phyloP scores from a whole-genome alignment of 805 yeast genomes.

The Yarrowia divulgata region DNA sequence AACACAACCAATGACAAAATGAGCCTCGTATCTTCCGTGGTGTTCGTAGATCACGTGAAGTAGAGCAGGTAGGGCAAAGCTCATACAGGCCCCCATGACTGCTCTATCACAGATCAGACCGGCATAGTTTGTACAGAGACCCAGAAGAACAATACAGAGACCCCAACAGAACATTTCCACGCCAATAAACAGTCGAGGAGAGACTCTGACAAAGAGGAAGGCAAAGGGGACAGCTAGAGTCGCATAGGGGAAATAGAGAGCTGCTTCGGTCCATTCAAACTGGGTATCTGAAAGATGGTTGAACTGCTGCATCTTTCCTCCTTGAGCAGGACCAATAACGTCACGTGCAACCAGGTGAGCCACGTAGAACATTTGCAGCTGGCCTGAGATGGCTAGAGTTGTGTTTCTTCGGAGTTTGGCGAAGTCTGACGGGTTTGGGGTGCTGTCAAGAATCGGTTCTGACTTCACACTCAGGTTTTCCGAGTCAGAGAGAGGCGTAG shows the following conservation, averaged over 20 bases:
- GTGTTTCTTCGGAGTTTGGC: background rate
- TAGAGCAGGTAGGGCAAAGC: background rate
- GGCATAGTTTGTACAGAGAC: slow-evolving; percentile 10
- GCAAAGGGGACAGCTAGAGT: background rate
- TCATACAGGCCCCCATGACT: slow-evolving; percentile 1
- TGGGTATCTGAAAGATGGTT: background rate
- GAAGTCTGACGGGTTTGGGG: background rate
- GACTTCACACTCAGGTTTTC: background rate
- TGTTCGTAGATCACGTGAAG: slow-evolving; percentile 6
- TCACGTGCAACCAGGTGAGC: slow-evolving; percentile 11
- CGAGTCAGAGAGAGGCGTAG: background rate
- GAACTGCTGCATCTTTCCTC: slow-evolving; percentile 1
- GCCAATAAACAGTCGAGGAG: background rate
- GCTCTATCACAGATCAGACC: background rate
- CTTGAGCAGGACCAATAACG: slow-evolving; percentile 6
- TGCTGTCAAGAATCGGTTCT: background rate
- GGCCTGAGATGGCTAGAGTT: background rate
- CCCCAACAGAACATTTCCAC: slow-evolving; percentile 11
- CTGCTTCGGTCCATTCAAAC: slow-evolving; percentile 5
- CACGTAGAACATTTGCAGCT: slow-evolving; percentile 15
- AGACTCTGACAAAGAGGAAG: background rate
- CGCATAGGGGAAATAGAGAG: background rate
- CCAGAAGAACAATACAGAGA: slow-evolving; percentile 1
- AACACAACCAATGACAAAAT: background rate
- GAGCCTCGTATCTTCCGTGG: slow-evolving; percentile 7